A percentile compares a stretch with the other conserved stretches of the same genome.
Conservation (phyloP, 768 basidiomycete genomes). For the Termitomyces sp. region DNA sequence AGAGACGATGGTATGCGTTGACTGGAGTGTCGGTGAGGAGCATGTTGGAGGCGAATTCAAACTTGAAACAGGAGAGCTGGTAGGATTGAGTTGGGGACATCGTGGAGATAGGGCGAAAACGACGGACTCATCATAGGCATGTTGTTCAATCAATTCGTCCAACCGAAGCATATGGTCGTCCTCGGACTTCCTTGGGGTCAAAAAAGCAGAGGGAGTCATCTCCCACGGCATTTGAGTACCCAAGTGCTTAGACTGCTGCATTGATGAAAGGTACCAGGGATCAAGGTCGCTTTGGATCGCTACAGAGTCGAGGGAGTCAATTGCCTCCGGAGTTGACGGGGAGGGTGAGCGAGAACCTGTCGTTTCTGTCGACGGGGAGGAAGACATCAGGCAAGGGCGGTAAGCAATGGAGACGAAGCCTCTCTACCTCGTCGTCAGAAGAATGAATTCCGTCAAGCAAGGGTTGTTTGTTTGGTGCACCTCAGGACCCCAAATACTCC, state of each 20-base stretch:
- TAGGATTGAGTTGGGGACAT: constrained; percentile 7
- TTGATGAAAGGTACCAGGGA: constrained; percentile 52
- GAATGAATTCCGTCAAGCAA: constrained; percentile 4
- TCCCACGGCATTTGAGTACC: constrained; percentile 38
- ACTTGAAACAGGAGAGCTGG: constrained; percentile 29
- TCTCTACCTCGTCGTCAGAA: background rate
- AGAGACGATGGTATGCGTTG: constrained; percentile 14
- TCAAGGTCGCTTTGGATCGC: constrained; percentile 44
- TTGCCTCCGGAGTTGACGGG: constrained; percentile 61
- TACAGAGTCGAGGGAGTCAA: constrained; percentile 44
- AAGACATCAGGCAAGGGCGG: constrained; percentile 43
- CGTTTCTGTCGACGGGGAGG: constrained; percentile 51
- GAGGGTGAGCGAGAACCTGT: constrained; percentile 66
- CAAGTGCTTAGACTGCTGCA: constrained; percentile 33
- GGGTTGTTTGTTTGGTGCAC: constrained; percentile 11
- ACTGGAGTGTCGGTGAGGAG: constrained; percentile 25
- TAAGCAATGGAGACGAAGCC: background rate
- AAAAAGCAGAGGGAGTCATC: constrained; percentile 29
- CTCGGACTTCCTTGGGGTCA: constrained; percentile 39
- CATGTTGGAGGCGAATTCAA: constrained; percentile 24
- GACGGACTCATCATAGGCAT: constrained; percentile 72
- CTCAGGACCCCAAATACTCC: constrained; percentile 6
- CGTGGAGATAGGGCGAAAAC: constrained; percentile 8
- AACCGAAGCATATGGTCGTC: constrained; percentile 55
- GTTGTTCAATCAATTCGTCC: constrained; percentile 69